Evolutionary conservation across 768 basidiomycete species (phyloP).

Genomic region (Lactarius akahatsu): DNA sequence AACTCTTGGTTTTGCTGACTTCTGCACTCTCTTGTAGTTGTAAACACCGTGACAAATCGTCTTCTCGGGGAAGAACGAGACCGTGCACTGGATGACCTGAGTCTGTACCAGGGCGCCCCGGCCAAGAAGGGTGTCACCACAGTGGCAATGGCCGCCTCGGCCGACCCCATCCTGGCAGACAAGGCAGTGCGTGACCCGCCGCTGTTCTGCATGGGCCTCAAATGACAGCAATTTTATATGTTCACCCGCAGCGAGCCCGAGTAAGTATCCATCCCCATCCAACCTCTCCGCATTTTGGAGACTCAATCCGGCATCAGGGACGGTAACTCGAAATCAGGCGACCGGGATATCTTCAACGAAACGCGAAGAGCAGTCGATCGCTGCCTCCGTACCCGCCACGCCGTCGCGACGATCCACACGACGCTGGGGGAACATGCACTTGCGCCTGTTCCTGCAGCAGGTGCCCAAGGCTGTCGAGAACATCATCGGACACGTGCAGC

Average conservation of each 20-base stretch:
- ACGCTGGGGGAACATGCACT: slow-evolving; percentile 73
- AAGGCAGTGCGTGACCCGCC: slow-evolving; percentile 86
- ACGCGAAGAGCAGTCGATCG: slow-evolving; percentile 90
- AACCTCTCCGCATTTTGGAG: background rate
- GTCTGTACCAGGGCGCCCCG: slow-evolving; percentile 92
- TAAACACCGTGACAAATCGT: slow-evolving; percentile 92
- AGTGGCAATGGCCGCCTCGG: slow-evolving; percentile 91
- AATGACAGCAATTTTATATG: slow-evolving; percentile 89
- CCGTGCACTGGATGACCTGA: slow-evolving; percentile 82
- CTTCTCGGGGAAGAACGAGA: slow-evolving; percentile 91
- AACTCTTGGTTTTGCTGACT: slow-evolving; percentile 11
- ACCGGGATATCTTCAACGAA: slow-evolving; percentile 98
- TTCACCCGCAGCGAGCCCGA: slow-evolving; percentile 91
- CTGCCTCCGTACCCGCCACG: slow-evolving; percentile 54
- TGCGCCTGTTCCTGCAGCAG: slow-evolving; percentile 85
- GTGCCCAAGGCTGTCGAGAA: slow-evolving; percentile 97
- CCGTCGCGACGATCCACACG: slow-evolving; percentile 89
- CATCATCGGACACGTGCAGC: slow-evolving; percentile 88
- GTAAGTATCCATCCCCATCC: slow-evolving; percentile 43
- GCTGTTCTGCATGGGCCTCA: slow-evolving; percentile 90
- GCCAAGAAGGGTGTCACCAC: slow-evolving; percentile 84
- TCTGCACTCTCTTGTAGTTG: slow-evolving; percentile 52
- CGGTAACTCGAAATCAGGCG: slow-evolving; percentile 62
- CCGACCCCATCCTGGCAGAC: slow-evolving; percentile 90
- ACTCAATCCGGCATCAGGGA: slow-evolving; percentile 54